A percentile compares a stretch with the other conserved stretches of the same genome.
These are phyloP conservation scores for Chernovozyma sophiae-reginae DNA, from an alignment of 1,139 yeast genomes.

Conservation along the genomic window DNA sequence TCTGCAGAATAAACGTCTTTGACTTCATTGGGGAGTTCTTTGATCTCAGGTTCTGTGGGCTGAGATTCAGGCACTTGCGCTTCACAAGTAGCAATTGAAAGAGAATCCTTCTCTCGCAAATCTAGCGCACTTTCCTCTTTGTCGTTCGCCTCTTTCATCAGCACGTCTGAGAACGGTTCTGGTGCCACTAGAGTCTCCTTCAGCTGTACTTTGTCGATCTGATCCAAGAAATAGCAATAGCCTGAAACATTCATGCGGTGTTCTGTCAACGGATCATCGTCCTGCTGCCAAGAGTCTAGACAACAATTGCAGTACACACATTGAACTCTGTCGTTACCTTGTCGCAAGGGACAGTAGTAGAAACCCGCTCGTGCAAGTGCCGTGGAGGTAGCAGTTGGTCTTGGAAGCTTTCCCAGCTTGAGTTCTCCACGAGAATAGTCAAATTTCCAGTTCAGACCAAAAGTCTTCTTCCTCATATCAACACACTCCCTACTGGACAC, in stretches of 20 bases:
- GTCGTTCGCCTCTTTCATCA: no score
- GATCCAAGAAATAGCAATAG: slow-evolving; percentile 44
- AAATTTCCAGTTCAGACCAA: slow-evolving; percentile 52
- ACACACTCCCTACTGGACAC: slow-evolving; percentile 23
- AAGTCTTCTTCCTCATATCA: slow-evolving; percentile 48
- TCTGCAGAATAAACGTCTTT: no score
- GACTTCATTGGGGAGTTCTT: no score
- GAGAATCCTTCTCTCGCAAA: no score
- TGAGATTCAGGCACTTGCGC: no score
- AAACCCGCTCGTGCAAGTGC: slow-evolving; percentile 52
- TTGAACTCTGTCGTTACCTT: slow-evolving; percentile 57
- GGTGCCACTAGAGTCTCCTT: no score
- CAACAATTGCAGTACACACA: slow-evolving; percentile 71
- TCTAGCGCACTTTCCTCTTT: no score
- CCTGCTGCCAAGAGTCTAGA: slow-evolving; percentile 68
- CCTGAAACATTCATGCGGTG: slow-evolving; percentile 43
- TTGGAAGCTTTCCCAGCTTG: slow-evolving; percentile 12
- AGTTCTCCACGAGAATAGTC: slow-evolving; percentile 19
- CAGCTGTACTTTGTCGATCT: not conserved
- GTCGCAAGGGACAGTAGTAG: slow-evolving; percentile 39
- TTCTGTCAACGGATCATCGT: slow-evolving; percentile 60
- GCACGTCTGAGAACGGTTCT: no score
- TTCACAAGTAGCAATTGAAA: no score
- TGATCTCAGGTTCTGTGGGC: no score
- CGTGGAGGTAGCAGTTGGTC: slow-evolving; percentile 35